These are phyloP conservation scores for Danielia reshetovae DNA, from an alignment of 805 yeast genomes.

Conservation along the genomic window DNA sequence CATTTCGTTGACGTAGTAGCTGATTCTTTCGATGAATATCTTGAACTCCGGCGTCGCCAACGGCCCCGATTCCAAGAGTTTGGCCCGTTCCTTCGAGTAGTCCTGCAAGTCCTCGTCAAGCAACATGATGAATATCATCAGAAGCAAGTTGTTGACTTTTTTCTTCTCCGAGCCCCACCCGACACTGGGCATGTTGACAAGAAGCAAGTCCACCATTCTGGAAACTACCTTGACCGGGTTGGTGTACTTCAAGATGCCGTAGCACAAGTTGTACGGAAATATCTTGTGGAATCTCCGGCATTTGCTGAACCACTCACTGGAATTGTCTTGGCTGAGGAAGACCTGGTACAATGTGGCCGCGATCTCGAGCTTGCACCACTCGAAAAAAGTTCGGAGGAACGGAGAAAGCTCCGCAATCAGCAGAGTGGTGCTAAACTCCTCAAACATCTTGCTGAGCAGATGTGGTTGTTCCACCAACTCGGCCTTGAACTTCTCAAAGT, in stretches of 20 bases:
- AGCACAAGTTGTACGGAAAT: constrained; percentile 77
- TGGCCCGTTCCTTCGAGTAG: constrained; percentile 49
- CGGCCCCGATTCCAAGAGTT: constrained; percentile 37
- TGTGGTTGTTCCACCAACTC: constrained; percentile 46
- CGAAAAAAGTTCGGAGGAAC: constrained; percentile 63
- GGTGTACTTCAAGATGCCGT: constrained; percentile 73
- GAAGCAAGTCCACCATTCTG: constrained; percentile 71
- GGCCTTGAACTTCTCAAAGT: constrained; percentile 57
- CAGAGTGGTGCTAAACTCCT: constrained; percentile 57
- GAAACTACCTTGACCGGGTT: constrained; percentile 86
- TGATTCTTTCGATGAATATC: constrained; percentile 31
- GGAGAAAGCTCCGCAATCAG: constrained; percentile 60
- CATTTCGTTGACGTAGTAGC: constrained; percentile 52
- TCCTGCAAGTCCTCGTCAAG: constrained; percentile 68
- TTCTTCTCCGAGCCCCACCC: constrained; percentile 16
- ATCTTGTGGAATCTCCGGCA: constrained; percentile 66
- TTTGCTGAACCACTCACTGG: constrained; percentile 71
- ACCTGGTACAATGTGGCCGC: constrained; percentile 81
- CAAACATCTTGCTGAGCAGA: constrained; percentile 59
- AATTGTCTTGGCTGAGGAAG: constrained; percentile 76
- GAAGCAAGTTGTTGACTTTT: constrained; percentile 45
- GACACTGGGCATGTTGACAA: constrained; percentile 43
- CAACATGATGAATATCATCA: constrained; percentile 67
- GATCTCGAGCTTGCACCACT: constrained; percentile 78
- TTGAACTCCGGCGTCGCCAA: constrained; percentile 32